These are phyloP conservation scores for Pythium folliculosum DNA, from an alignment of 352 stramenopile species.

Conservation along the genomic window DNA sequence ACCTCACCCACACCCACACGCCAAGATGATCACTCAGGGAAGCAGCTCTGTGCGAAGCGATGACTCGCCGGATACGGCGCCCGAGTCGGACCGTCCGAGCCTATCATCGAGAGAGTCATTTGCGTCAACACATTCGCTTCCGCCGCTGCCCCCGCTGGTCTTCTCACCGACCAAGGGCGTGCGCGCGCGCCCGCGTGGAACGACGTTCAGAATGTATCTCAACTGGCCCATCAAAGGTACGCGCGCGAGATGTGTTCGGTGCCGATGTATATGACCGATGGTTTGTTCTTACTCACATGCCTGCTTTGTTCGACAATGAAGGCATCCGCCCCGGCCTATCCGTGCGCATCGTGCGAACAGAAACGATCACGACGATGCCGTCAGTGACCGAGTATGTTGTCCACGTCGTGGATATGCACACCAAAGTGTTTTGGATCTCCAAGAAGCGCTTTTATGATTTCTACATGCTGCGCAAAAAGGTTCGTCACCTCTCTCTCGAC, in stretches of 20 bases:
- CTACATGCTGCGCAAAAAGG: constrained; percentile 66
- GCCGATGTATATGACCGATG: not conserved
- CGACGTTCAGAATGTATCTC: constrained; percentile 54
- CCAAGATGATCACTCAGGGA: not conserved
- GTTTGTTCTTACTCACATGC: not conserved
- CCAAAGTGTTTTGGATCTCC: constrained; percentile 81
- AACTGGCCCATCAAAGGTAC: constrained; percentile 37
- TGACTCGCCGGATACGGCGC: constrained; percentile 7
- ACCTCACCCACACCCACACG: not conserved
- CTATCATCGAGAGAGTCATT: constrained; percentile 23
- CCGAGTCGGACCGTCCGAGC: constrained; percentile 14
- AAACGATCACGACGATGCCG: constrained; percentile 55
- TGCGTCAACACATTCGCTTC: constrained; percentile 36
- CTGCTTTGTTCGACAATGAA: not conserved
- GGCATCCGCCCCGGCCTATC: constrained; percentile 71
- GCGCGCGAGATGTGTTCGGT: not conserved
- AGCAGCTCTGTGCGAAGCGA: not conserved
- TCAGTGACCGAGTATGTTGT: constrained; percentile 74
- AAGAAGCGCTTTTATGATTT: constrained; percentile 83
- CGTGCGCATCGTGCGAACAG: constrained; percentile 65
- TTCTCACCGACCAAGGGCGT: constrained; percentile 51
- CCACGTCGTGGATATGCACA: constrained; percentile 77
- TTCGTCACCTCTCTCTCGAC: constrained; percentile 21
- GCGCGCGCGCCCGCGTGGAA: constrained; percentile 37
- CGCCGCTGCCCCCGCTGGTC: constrained; percentile 54